A percentile compares a stretch with the other conserved stretches of the same genome.
Conservation (phyloP, 2,329 filamentous ascomycete genomes). For the Mycocentrospora acerina region DNA sequence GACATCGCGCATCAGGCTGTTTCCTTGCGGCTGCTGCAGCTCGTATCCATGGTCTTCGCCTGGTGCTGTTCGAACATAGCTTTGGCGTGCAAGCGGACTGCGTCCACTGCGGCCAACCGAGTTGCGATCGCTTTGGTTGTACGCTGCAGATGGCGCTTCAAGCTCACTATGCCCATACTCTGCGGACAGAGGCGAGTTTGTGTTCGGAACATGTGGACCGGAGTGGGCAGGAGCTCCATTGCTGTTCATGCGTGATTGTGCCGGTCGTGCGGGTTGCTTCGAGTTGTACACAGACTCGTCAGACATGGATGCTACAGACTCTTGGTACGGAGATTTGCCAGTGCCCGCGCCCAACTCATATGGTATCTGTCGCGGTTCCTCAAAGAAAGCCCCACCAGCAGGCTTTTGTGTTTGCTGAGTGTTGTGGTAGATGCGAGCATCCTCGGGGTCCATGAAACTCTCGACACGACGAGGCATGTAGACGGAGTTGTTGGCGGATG, state of each 20-base stretch:
- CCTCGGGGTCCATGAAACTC: slow-evolving; percentile 76
- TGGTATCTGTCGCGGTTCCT: slow-evolving; percentile 29
- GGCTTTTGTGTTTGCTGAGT: slow-evolving; percentile 56
- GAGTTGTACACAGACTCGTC: slow-evolving; percentile 38
- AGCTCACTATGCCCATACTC: slow-evolving; percentile 26
- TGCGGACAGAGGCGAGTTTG: slow-evolving; percentile 35
- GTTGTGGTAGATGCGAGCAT: slow-evolving; percentile 71
- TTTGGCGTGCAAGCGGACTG: slow-evolving; percentile 50
- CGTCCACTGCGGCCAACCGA: slow-evolving; percentile 37
- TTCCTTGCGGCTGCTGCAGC: slow-evolving; percentile 38
- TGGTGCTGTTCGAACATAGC: slow-evolving; percentile 41
- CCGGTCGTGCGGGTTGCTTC: slow-evolving; percentile 26
- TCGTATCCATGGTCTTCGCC: slow-evolving; percentile 37
- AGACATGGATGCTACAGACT: slow-evolving; percentile 40
- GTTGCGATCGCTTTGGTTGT: slow-evolving; percentile 22
- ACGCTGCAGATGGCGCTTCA: slow-evolving; percentile 33
- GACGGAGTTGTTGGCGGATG: slow-evolving; percentile 61
- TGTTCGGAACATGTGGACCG: slow-evolving; percentile 15
- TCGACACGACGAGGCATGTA: slow-evolving; percentile 70
- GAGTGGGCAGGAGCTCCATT: slow-evolving; percentile 12
- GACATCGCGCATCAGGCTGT: slow-evolving; percentile 36
- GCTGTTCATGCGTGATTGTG: slow-evolving; percentile 26
- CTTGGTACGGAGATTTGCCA: slow-evolving; percentile 33
- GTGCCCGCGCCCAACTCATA: slow-evolving; percentile 25
- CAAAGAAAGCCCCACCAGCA: slow-evolving; percentile 47